phyloP scores from a whole-genome alignment of 176 grass and related monocot species.

The Avena sativa region DNA sequence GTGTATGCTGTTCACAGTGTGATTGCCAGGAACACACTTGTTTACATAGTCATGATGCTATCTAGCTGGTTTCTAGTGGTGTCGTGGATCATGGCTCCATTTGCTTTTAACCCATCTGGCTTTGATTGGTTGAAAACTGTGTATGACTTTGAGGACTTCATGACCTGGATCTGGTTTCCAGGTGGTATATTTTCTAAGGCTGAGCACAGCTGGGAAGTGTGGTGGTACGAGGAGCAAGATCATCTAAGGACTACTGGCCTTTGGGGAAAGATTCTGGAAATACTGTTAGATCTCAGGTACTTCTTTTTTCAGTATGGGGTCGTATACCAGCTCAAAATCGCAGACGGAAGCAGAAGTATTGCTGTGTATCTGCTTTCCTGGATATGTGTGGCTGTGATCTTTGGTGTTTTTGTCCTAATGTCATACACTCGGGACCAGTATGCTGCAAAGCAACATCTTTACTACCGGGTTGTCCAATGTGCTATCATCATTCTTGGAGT shows the following conservation, averaged over 20 bases:
- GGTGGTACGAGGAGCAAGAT: constrained; percentile 97
- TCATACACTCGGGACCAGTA: constrained; percentile 77
- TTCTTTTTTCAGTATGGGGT: constrained; percentile 98
- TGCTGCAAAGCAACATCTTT: constrained; percentile 83
- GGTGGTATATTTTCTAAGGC: constrained; percentile 80
- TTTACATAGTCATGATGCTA: constrained; percentile 93
- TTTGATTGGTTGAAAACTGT: constrained; percentile 99
- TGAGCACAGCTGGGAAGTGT: constrained; percentile 95
- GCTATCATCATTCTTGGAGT: constrained; percentile 61
- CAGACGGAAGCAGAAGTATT: constrained; percentile 69
- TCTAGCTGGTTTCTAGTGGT: constrained; percentile 93
- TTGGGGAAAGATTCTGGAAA: constrained; percentile 91
- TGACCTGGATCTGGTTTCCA: constrained; percentile 95
- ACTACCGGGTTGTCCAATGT: constrained; percentile 77
- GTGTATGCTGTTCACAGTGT: constrained; percentile 90
- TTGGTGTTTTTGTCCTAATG: constrained; percentile 75
- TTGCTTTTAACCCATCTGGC: constrained; percentile 97
- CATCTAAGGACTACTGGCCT: constrained; percentile 90
- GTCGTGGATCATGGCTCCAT: constrained; percentile 98
- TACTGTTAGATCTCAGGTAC: constrained; percentile 94
- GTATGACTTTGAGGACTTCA: constrained; percentile 97
- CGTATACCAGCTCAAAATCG: constrained; percentile 93
- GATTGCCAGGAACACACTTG: constrained; percentile 75
- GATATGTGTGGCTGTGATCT: constrained; percentile 76
- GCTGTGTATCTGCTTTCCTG: constrained; percentile 93